Evolutionary conservation across 495 filamentous ascomycete species (phyloP).

Genomic region (Neurospora sp.): DNA sequence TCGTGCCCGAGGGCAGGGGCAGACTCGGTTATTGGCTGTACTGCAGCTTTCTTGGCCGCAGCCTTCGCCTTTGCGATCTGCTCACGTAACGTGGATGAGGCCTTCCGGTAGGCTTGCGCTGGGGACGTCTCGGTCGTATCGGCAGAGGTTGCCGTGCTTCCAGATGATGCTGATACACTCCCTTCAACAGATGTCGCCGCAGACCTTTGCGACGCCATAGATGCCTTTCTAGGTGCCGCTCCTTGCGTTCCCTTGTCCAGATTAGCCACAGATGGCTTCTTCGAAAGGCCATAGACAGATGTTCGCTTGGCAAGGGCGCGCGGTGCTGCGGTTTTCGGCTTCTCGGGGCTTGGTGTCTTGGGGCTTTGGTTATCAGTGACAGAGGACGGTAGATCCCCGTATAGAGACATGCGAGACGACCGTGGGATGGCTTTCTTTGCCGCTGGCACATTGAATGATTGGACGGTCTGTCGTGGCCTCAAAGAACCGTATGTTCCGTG

Average conservation of each 20-base stretch:
- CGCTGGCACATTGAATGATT: conserved; percentile 14
- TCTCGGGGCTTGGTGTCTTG: conserved; percentile 36
- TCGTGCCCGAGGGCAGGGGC: conserved; percentile 21
- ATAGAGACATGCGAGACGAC: conserved; percentile 5
- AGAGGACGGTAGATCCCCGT: conserved; percentile 13
- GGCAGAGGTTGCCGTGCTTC: conserved; percentile 26
- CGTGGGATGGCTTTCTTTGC: conserved; percentile 1
- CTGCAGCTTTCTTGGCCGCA: conserved; percentile 51
- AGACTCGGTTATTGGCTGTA: conserved; percentile 27
- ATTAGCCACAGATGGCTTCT: conserved; percentile 38
- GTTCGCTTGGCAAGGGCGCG: conserved; percentile 44
- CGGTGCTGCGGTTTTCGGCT: conserved; percentile 38
- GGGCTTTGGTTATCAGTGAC: conserved; percentile 12
- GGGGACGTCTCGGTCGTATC: conserved; percentile 26
- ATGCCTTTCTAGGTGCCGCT: conserved; percentile 28
- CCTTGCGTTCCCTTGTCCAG: conserved; percentile 24
- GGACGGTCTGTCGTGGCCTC: conserved; percentile 14
- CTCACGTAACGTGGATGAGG: conserved; percentile 73
- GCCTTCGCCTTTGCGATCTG: conserved; percentile 92
- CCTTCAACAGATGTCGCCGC: conserved; percentile 40
- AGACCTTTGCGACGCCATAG: conserved; percentile 33
- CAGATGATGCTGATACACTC: conserved; percentile 25
- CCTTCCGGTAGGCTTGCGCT: conserved; percentile 42
- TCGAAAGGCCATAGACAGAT: conserved; percentile 43
- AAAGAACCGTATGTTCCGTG: conserved; percentile 25